Base-by-base conservation (phyloP, 192 early-diverging fungal species). In the Gigaspora rosea region DNA sequence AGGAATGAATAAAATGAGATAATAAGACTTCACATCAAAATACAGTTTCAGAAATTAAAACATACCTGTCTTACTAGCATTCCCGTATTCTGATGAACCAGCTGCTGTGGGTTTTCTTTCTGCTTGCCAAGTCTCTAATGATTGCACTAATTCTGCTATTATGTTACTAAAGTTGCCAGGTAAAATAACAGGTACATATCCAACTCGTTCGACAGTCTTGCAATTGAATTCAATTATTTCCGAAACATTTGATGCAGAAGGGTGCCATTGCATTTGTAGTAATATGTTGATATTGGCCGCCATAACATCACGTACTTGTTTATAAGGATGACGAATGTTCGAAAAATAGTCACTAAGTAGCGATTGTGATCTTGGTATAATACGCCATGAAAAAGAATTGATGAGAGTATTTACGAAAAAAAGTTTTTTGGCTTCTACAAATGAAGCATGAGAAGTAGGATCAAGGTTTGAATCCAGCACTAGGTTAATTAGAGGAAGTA, bases 301-400 rank as follows among this genome's bases (percentile, higher is more conserved):
- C 6, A 96, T 77, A 16, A 87, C 82, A 69, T 95, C 92, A 5
- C 97, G 88, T 32, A 97, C 94, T 80, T 96, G 95, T 75, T 96
- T 90, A 84, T 97, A 98, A 12, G 95, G 95, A 80, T 95, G 91
- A 15, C 83, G 82, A 71, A 95, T 78, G 47, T 87, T 85, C 13
- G 84, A 78, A 7, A 97, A 63, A 50, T 90, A 87, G 2, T 77
- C 75, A 10, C 83, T 78, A 36, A 94, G 52, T 47, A 88, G 22
- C 20, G 72, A 72, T 32, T 58, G 58, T 36, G 61, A 79, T 51
- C 18, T 68, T 8, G 86, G 85, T 11, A 72, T 32, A 1, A 93
- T 76, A 8, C 93, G 85, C 95, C 95, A 97, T 36, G 89, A 88
- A 73, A 92, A 88, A 1, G 80, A 80, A 22, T 85, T 78, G 3